A percentile compares a stretch with the other conserved stretches of the same genome.
Evolutionary conservation across 495 filamentous ascomycete species (phyloP).

Genomic region (Venustampulla echinocandica): DNA sequence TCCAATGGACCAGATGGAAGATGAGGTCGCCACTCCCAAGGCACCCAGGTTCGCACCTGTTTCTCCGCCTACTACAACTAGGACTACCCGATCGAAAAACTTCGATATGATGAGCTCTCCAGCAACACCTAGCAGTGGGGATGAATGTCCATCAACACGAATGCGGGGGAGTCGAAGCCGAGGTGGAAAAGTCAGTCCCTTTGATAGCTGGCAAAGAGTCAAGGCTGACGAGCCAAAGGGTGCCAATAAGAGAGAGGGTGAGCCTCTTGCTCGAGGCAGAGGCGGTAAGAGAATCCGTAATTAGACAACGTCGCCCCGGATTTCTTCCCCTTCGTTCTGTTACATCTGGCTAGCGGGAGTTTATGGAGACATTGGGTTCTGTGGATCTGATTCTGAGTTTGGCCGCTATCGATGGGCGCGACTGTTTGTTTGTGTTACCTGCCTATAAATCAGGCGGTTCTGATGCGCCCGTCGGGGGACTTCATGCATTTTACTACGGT

Average conservation of each 20-base stretch:
- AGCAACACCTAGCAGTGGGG: constrained; percentile 24
- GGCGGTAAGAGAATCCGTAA: constrained; percentile 10
- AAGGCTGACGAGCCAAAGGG: constrained; percentile 32
- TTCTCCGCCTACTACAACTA: constrained; percentile 46
- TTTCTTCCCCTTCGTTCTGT: background rate
- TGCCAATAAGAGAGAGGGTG: constrained; percentile 12
- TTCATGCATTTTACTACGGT: too few relatives aligned
- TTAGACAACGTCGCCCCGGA: background rate
- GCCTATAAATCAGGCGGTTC: too few relatives aligned
- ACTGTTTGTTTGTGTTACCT: too few relatives aligned
- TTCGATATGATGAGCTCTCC: constrained; percentile 23
- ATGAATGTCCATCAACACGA: constrained; percentile 22
- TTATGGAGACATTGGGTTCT: constrained; percentile 1
- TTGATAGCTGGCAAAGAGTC: constrained; percentile 54
- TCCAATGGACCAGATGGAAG: constrained; percentile 24
- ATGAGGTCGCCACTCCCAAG: constrained; percentile 37
- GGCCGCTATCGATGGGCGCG: too few relatives aligned
- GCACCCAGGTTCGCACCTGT: constrained; percentile 43
- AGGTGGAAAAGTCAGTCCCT: constrained; percentile 47
- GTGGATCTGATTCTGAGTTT: too few relatives aligned
- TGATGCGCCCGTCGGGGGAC: too few relatives aligned
- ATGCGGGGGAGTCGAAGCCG: constrained; percentile 23
- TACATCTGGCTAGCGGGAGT: too few relatives aligned
- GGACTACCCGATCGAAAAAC: constrained; percentile 39
- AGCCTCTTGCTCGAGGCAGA: constrained; percentile 1